Conservation (phyloP, 306 rosid species). For the Quercus suber region DNA sequence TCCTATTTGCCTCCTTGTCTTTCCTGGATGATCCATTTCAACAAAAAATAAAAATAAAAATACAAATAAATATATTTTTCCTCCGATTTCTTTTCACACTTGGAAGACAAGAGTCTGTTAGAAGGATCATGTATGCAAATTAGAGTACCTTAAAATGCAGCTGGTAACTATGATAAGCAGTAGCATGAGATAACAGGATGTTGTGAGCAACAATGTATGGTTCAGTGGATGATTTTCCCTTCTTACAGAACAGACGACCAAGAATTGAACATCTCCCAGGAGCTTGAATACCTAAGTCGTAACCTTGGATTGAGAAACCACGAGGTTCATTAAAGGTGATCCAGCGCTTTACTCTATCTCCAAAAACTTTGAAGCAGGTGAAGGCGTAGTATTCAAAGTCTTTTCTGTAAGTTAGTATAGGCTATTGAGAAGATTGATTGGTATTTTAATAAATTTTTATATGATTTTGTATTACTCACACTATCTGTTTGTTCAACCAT, state of each 20-base stretch:
- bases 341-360: constrained; percentile 89
- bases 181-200: constrained; percentile 80
- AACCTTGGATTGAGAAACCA: constrained; percentile 72
- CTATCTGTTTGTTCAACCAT: constrained; percentile 67
- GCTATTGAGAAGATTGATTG: constrained; percentile 13
- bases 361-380: constrained; percentile 82
- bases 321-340: constrained; percentile 96
- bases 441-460: background rate
- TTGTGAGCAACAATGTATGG: constrained; percentile 86
- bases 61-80: background rate
- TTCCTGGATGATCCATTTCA: constrained; percentile 41
- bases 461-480: constrained; percentile 44
- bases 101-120: background rate
- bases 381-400: constrained; percentile 81
- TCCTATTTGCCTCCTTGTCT: constrained; percentile 81
- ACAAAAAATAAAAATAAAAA: background rate
- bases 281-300: constrained; percentile 90
- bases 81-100: background rate
- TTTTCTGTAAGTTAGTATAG: constrained; percentile 45
- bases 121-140: background rate
- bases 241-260: constrained; percentile 70
- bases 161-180: constrained; percentile 62
- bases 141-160: constrained; percentile 64
- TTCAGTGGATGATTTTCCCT: constrained; percentile 87
- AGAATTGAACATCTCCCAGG: constrained; percentile 86